phyloP scores from a whole-genome alignment of 768 basidiomycete species.

The Hypholoma fasciculare region DNA sequence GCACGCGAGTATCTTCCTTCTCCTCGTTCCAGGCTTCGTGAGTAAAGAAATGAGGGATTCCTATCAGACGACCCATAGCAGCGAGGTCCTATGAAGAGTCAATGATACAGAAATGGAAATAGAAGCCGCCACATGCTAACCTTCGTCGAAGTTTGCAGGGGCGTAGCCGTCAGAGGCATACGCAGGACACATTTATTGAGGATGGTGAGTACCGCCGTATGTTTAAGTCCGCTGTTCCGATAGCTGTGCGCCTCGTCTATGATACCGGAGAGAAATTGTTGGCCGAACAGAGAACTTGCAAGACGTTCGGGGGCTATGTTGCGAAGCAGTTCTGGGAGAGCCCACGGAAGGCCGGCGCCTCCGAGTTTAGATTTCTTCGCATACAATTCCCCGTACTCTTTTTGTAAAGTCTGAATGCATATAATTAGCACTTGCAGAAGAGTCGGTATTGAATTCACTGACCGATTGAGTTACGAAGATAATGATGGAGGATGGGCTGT shows the following conservation, averaged over 20 bases:
- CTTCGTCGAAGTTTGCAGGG: conserved; percentile 22
- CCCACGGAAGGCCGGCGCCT: conserved; percentile 17
- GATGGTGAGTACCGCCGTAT: conserved; percentile 11
- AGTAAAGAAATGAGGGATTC: conserved; percentile 24
- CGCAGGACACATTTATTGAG: conserved; percentile 1
- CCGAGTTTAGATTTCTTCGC: background rate
- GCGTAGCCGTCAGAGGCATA: conserved; percentile 24
- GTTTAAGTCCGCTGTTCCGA: conserved; percentile 11
- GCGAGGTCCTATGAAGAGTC: conserved; percentile 21
- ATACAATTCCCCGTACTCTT: background rate
- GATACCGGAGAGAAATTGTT: conserved; percentile 7
- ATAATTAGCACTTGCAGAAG: background rate
- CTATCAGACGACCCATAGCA: conserved; percentile 23
- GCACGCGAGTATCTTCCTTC: conserved; percentile 14
- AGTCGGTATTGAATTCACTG: conserved; percentile 1
- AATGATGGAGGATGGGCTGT: conserved; percentile 8
- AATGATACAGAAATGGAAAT: background rate
- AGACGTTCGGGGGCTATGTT: background rate
- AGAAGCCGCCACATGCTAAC: conserved; percentile 5
- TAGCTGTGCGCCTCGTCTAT: conserved; percentile 22
- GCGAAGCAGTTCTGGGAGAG: background rate
- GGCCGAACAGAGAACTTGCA: conserved; percentile 11
- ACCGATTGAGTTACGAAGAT: conserved; percentile 25
- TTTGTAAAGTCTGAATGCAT: background rate
- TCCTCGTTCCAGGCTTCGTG: conserved; percentile 14